Evolutionary conservation across 148 eudicot species (phyloP).

Genomic region (Nepenthes mirabilis): DNA sequence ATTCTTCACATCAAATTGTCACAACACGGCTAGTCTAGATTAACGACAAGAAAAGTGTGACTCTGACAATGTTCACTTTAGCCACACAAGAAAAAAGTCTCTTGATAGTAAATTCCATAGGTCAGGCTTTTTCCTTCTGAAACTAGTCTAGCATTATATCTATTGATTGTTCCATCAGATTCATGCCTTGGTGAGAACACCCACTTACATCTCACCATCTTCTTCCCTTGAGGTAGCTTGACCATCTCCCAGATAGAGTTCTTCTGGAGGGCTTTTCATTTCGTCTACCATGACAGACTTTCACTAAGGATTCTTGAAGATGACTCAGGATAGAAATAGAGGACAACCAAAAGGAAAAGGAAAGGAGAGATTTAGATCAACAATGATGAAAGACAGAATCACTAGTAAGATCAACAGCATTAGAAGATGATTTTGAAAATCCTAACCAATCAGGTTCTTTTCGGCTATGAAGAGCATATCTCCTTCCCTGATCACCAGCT

Average conservation of each 20-base stretch:
- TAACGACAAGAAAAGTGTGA: not conserved
- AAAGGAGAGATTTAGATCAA: too few species aligned
- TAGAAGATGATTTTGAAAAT: too few species aligned
- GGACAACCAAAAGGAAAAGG: too few species aligned
- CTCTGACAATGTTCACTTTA: not conserved
- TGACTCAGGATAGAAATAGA: not conserved
- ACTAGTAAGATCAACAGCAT: too few species aligned
- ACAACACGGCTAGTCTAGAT: not conserved
- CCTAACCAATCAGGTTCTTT: too few species aligned
- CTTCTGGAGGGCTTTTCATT: not conserved
- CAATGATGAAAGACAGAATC: too few species aligned
- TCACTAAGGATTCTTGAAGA: not conserved
- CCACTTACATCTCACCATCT: not conserved
- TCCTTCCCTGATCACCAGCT: too few species aligned
- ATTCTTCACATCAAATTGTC: not conserved
- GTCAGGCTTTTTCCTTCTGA: not conserved
- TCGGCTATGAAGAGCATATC: too few species aligned
- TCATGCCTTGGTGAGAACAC: not conserved
- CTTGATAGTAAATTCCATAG: not conserved
- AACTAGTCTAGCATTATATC: not conserved
- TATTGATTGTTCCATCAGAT: not conserved
- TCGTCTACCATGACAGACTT: not conserved
- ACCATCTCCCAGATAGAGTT: not conserved
- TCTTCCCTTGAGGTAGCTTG: not conserved
- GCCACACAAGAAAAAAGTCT: not conserved